These are phyloP conservation scores for Lentinula lateritia DNA, from an alignment of 768 basidiomycete species.

Conservation along the genomic window DNA sequence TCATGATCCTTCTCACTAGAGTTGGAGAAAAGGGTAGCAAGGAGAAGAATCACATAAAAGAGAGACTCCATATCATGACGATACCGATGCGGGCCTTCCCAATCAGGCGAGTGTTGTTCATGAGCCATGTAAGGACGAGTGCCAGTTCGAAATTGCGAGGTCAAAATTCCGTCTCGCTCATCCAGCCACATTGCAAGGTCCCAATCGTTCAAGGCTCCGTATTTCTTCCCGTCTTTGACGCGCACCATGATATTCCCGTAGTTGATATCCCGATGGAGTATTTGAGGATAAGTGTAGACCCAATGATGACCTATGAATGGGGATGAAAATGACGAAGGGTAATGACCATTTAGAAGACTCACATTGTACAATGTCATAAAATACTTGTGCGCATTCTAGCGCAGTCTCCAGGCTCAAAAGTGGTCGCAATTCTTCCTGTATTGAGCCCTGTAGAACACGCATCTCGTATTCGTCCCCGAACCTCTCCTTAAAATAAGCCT, in stretches of 20 bases:
- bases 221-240: background rate
- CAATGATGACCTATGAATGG: background rate
- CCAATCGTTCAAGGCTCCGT: slow-evolving; percentile 1
- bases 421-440: background rate
- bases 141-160: background rate
- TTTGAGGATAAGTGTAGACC: background rate
- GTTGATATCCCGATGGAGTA: slow-evolving; percentile 2
- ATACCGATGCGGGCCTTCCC: background rate
- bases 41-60: background rate
- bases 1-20: background rate
- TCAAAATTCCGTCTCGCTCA: background rate
- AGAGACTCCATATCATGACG: background rate
- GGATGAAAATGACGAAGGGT: background rate
- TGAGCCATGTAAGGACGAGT: background rate
- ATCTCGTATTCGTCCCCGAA: background rate
- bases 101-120: background rate
- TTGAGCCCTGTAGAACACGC: background rate
- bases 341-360: background rate
- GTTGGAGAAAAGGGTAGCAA: background rate
- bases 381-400: background rate
- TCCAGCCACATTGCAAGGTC: background rate
- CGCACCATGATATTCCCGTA: slow-evolving; percentile 1
- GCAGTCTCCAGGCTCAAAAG: background rate
- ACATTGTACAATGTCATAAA: background rate
- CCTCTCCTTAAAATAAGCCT: background rate